A percentile compares a stretch with the other conserved stretches of the same genome.
These are phyloP conservation scores for Metschnikowia lochheadii DNA, from an alignment of 805 yeast species.

Conservation along the genomic window DNA sequence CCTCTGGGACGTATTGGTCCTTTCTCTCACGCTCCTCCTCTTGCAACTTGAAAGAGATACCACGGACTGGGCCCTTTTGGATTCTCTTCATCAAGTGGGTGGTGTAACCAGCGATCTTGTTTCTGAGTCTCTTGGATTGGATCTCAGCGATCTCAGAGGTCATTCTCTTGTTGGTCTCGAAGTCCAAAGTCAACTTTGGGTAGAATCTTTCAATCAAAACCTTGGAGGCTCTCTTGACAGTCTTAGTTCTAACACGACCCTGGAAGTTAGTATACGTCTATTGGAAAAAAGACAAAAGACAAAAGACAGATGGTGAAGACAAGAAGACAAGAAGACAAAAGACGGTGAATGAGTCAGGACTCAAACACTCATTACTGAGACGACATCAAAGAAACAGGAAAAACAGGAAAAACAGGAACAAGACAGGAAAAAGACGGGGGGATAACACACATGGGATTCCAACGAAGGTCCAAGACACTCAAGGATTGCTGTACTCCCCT, in stretches of 20 bases:
- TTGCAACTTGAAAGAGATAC: slow-evolving; percentile 99
- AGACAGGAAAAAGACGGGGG: no score
- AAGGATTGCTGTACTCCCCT: no score
- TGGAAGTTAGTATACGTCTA: slow-evolving; percentile 29
- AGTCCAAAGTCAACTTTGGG: slow-evolving; percentile 99
- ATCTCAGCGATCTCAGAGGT: slow-evolving; percentile 97
- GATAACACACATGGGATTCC: no score
- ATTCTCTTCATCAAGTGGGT: slow-evolving; percentile 99
- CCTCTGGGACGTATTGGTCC: slow-evolving; percentile 99
- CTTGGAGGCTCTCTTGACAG: slow-evolving; percentile 99
- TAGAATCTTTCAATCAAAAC: slow-evolving; percentile 98
- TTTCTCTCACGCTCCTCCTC: slow-evolving; percentile 99
- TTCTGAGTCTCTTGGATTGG: slow-evolving; percentile 99
- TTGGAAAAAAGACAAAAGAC: no score
- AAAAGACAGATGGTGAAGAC: background rate
- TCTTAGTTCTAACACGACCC: slow-evolving; percentile 99
- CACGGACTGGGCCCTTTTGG: slow-evolving; percentile 99
- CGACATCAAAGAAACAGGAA: no score
- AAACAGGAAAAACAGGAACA: no score
- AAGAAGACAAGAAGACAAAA: background rate
- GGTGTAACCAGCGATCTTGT: slow-evolving; percentile 99
- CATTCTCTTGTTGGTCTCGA: slow-evolving; percentile 99
- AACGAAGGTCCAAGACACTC: no score
- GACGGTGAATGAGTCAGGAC: no score
- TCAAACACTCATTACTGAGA: no score